Base-by-base conservation (phyloP, 169 alveolate genomes). In the Miamiensis avidus region DNA sequence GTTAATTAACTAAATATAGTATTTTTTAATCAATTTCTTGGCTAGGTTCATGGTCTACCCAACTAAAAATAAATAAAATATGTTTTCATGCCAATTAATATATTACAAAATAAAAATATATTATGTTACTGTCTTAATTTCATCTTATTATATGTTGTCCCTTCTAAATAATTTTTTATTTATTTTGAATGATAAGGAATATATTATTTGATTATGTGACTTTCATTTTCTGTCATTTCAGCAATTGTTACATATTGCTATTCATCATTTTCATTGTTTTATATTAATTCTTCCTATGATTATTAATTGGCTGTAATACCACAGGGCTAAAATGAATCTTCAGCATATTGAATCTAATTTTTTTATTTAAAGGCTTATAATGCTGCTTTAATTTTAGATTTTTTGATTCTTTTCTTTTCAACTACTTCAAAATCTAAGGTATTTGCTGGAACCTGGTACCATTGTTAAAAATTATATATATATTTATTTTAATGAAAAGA, bases 21-120 rank as follows among this genome's bases (percentile, higher is more conserved):
- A 64, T 65, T 29, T 25, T 0, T 34, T 86, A 73, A 75, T 86
- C 90, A 6, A 86, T 49, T 32, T 86, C 90, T 75, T 86, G 29
- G 31, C 77, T 26, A 30, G 90, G 90, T 64, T 79, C 81, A 49
- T 75, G 33, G 28, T 82, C 65, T 30, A 86, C 85, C 90, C 90
- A 86, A 29, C 86, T 79, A 79, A n/a, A n/a, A n/a, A n/a, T n/a
- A n/a, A n/a, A n/a, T n/a, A n/a, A n/a, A n/a, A n/a, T n/a, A n/a
- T n/a, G n/a, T n/a, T n/a, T n/a, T n/a, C n/a, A n/a, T n/a, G n/a
- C n/a, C n/a, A n/a, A n/a, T n/a, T n/a, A n/a, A n/a, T n/a, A n/a
- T n/a, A n/a, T n/a, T n/a, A n/a, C n/a, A n/a, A n/a, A n/a, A n/a
- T n/a, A n/a, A n/a, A n/a, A n/a, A n/a, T n/a, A n/a, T n/a, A n/a